Conservation (phyloP, 2,329 filamentous ascomycete species). For the Trichoderma hamatum region DNA sequence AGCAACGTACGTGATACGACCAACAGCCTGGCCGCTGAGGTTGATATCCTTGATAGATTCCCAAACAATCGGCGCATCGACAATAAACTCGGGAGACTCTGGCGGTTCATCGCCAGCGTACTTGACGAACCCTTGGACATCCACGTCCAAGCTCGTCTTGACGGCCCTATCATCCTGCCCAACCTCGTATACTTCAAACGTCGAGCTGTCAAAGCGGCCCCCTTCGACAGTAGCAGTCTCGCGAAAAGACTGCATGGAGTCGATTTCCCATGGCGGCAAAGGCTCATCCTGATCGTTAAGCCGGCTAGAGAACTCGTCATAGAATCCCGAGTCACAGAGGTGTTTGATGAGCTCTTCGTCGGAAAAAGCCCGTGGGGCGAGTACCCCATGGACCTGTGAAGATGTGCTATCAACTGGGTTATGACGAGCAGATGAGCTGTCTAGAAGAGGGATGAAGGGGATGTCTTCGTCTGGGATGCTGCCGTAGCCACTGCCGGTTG, state of each 20-base stretch:
- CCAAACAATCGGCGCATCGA: slow-evolving; percentile 49
- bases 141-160: slow-evolving; percentile 38
- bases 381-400: slow-evolving; percentile 28
- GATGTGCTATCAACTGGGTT: slow-evolving; percentile 29
- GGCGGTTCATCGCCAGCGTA: slow-evolving; percentile 34
- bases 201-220: slow-evolving; percentile 50
- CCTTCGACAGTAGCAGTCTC: slow-evolving; percentile 44
- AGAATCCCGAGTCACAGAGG: slow-evolving; percentile 47
- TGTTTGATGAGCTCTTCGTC: slow-evolving; percentile 49
- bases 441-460: slow-evolving; percentile 39
- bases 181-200: slow-evolving; percentile 62
- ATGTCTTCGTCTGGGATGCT: slow-evolving; percentile 38
- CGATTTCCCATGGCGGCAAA: slow-evolving; percentile 41
- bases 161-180: slow-evolving; percentile 48
- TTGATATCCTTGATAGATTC: slow-evolving; percentile 46
- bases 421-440: slow-evolving; percentile 21
- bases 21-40: slow-evolving; percentile 48
- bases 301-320: slow-evolving; percentile 43
- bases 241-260: slow-evolving; percentile 38
- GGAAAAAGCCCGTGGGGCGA: slow-evolving; percentile 39
- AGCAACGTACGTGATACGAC: slow-evolving; percentile 57
- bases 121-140: slow-evolving; percentile 34
- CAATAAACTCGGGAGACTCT: slow-evolving; percentile 36
- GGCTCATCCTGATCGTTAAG: slow-evolving; percentile 43
- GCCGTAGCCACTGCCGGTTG: slow-evolving; percentile 28